Base-by-base conservation (phyloP, 371 early-diverging fungal species). In the Mortierella sp. region DNA sequence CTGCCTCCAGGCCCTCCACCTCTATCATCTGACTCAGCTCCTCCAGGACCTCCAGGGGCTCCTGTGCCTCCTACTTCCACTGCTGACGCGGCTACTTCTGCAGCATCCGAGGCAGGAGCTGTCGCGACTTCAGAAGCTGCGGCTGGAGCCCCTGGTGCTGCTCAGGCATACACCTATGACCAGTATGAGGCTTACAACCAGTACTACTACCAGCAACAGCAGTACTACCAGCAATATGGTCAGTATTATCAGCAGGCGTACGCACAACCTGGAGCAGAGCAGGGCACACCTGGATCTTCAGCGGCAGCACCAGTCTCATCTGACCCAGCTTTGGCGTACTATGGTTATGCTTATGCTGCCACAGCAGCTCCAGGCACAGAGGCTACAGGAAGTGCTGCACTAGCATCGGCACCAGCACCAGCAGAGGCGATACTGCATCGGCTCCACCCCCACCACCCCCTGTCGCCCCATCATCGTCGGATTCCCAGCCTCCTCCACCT, bases 131-230 rank as follows among this genome's bases (percentile, higher is more conserved):
- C 31, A 11, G 54, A 77, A 21, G 14, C 82, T 11, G 73, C 79
- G 8, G 79, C 78, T 63, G 71, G 82, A 42, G 76, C 82, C 0
- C 70, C 82, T 47, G 78, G 74, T 28, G 63, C 84, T 42, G 72
- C 77, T 44, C 80, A 77, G 54, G 87, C 80, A 42, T 85, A 86
- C 55, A 78, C 83, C 54, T 90, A 90, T 44, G 90, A 89, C 73
- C 88, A 88, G 60, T 88, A 88, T 73, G 87, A 85, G 47, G 88
- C 88, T 42, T 90, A 90, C 77, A 85, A 87, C 48, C 88, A 90
- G 72, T 89, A 90, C 74, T 88, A 89, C 45, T 89, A 90, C 81
- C 83, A 80, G 42, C 83, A 74, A 45, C 83, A 74, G 45, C 82
- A 83, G 70, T 81, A 81, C 58, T 85, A 81, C 50, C 85, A 85